These are phyloP conservation scores for Debaryomyces hansenii DNA, from an alignment of 805 yeast species.

Conservation along the genomic window DNA sequence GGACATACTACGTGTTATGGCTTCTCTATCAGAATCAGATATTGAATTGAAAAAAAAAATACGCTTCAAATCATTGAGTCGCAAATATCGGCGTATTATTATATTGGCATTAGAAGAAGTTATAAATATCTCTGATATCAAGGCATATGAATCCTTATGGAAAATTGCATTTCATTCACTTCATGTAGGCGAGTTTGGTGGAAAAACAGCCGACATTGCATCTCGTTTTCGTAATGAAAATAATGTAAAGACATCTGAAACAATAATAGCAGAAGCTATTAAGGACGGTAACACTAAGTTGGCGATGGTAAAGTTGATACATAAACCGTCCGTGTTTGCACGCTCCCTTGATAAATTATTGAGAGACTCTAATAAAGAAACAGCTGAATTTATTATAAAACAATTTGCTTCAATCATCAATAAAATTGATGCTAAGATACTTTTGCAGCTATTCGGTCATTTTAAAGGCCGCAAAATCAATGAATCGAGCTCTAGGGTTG, in stretches of 20 bases:
- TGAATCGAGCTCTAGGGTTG: slow-evolving; percentile 1
- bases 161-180: slow-evolving; percentile 10
- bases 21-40: slow-evolving; percentile 4
- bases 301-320: slow-evolving; percentile 2
- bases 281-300: neutral
- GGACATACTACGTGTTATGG: slow-evolving; percentile 10
- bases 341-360: slow-evolving; percentile 8
- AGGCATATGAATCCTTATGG: slow-evolving; percentile 6
- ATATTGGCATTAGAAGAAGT: slow-evolving; percentile 7
- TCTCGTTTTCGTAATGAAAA: slow-evolving; percentile 6
- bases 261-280: slow-evolving; percentile 6
- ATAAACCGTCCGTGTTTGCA: slow-evolving; percentile 8
- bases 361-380: slow-evolving; percentile 3
- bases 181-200: slow-evolving; percentile 11
- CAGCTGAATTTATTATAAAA: neutral
- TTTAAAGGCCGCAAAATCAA: slow-evolving; percentile 4
- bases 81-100: slow-evolving; percentile 5
- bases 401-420: neutral
- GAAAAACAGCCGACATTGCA: slow-evolving; percentile 6
- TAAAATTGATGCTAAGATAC: slow-evolving; percentile 5
- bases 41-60: slow-evolving; percentile 2
- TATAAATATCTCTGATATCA: slow-evolving; percentile 9
- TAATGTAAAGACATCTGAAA: slow-evolving; percentile 8
- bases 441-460: slow-evolving; percentile 9
- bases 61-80: slow-evolving; percentile 7